phyloP scores from a whole-genome alignment of 306 rosid species.

The Dalbergia cochinchinensis region DNA sequence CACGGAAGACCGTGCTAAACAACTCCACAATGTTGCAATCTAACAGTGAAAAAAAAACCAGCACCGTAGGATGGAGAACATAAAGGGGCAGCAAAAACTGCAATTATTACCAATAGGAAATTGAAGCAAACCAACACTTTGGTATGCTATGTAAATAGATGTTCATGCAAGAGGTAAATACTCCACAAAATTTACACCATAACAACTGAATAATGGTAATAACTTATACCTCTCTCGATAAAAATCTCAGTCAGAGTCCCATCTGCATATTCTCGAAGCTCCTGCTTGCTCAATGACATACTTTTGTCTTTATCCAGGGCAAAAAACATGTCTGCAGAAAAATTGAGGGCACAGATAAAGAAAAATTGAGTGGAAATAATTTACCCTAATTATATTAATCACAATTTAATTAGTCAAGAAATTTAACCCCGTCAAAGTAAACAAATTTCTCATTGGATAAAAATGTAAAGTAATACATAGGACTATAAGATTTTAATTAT shows the following conservation, averaged over 20 bases:
- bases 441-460: constrained; percentile 6
- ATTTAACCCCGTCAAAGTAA: not conserved
- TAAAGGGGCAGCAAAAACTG: not conserved
- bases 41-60: not conserved
- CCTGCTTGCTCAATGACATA: constrained; percentile 93
- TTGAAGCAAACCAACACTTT: not conserved
- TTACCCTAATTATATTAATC: constrained; percentile 9
- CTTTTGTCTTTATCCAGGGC: constrained; percentile 88
- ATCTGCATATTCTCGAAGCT: constrained; percentile 96
- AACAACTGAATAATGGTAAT: constrained; percentile 14
- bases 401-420: constrained; percentile 28
- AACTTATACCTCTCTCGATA: constrained; percentile 85
- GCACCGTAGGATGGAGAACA: constrained; percentile 7
- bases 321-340: constrained; percentile 84
- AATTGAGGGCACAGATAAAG: constrained; percentile 33
- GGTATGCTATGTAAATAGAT: constrained; percentile 4
- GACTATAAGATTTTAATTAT: not conserved
- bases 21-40: constrained; percentile 25
- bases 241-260: constrained; percentile 96
- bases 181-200: constrained; percentile 16
- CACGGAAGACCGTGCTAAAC: not conserved
- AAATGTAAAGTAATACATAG: not conserved
- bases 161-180: constrained; percentile 16
- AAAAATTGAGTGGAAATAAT: constrained; percentile 11
- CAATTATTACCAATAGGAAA: constrained; percentile 26